Percentiles rank a stretch among this genome's conserved stretches.
Evolutionary conservation across 208 protist species (phyloP).

Genomic region (Blechomonas ayalai): DNA sequence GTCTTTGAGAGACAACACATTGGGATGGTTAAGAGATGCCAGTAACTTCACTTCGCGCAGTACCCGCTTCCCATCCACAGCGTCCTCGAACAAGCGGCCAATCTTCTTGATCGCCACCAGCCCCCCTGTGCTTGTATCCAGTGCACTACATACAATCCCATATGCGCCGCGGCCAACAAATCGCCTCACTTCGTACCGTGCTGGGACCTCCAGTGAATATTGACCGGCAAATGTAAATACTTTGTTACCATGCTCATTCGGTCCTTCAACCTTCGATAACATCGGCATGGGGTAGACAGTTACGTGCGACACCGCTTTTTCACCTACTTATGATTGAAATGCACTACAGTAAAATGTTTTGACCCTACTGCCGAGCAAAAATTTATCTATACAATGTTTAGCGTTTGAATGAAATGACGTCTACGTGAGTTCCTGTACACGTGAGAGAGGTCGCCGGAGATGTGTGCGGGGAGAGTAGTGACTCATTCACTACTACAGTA

Average conservation of each 20-base stretch:
- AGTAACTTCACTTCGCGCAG: conserved; percentile 80
- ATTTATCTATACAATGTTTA: too few species aligned
- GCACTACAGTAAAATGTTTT: too few species aligned
- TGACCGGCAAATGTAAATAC: conserved; percentile 64
- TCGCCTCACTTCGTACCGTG: conserved; percentile 55
- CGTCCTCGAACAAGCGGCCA: conserved; percentile 92
- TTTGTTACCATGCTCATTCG: conserved; percentile 53
- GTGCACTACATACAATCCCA: conserved; percentile 80
- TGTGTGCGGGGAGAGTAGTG: too few species aligned
- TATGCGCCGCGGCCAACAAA: conserved; percentile 87
- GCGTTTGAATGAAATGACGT: too few species aligned
- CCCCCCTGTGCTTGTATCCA: conserved; percentile 47
- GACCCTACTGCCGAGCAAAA: too few species aligned
- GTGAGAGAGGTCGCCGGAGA: too few species aligned
- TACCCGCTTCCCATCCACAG: conserved; percentile 83
- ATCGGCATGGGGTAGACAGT: conserved; percentile 46
- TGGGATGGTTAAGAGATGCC: conserved; percentile 58
- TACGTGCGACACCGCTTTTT: too few species aligned
- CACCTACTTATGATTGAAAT: too few species aligned
- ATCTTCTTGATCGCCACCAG: conserved; percentile 98
- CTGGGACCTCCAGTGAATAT: conserved; percentile 53
- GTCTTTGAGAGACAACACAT: conserved; percentile 78
- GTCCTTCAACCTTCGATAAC: conserved; percentile 59
- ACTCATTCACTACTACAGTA: too few species aligned
- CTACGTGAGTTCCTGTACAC: too few species aligned